Evolutionary conservation across 192 early-diverging fungal genomes (phyloP).

Genomic region (Coemansia interrupta): DNA sequence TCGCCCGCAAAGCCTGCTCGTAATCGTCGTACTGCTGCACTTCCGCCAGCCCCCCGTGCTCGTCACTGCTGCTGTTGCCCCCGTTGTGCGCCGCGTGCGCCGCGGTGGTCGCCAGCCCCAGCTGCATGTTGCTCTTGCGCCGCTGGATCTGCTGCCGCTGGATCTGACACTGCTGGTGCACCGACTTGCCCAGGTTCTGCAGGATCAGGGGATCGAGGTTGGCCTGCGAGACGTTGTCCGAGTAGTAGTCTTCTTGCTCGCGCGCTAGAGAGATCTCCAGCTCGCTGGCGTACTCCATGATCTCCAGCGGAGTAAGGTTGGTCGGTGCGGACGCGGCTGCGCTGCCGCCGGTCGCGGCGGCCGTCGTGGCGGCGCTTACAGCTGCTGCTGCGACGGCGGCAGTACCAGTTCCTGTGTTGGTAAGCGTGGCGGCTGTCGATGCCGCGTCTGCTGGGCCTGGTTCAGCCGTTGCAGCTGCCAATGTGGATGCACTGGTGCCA

Average conservation of each 20-base stretch:
- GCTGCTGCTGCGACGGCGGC: slow-evolving; percentile 1
- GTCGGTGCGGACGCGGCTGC: neutral
- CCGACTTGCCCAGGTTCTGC: slow-evolving; percentile 42
- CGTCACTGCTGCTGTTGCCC: slow-evolving; percentile 13
- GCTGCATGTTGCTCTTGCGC: slow-evolving; percentile 54
- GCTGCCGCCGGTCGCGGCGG: slow-evolving; percentile 2
- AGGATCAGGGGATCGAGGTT: slow-evolving; percentile 39
- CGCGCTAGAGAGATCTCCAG: slow-evolving; percentile 49
- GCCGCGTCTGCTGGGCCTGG: neutral
- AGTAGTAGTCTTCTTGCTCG: slow-evolving; percentile 51
- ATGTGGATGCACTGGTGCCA: neutral
- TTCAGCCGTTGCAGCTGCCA: neutral
- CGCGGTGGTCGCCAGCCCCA: slow-evolving; percentile 21
- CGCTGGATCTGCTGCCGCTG: slow-evolving; percentile 46
- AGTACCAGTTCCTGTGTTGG: neutral
- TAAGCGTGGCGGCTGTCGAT: neutral
- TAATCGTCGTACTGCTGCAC: slow-evolving; percentile 21
- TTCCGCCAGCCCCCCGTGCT: slow-evolving; percentile 7
- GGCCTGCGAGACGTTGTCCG: slow-evolving; percentile 38
- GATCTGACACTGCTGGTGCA: slow-evolving; percentile 42
- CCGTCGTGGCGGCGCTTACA: neutral
- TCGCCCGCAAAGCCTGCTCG: slow-evolving; percentile 36
- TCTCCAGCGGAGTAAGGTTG: slow-evolving; percentile 40
- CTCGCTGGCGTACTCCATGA: slow-evolving; percentile 50
- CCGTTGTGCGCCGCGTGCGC: neutral